Evolutionary conservation across 75 land plant genomes (phyloP).

Genomic region (Azolla pinnata): DNA sequence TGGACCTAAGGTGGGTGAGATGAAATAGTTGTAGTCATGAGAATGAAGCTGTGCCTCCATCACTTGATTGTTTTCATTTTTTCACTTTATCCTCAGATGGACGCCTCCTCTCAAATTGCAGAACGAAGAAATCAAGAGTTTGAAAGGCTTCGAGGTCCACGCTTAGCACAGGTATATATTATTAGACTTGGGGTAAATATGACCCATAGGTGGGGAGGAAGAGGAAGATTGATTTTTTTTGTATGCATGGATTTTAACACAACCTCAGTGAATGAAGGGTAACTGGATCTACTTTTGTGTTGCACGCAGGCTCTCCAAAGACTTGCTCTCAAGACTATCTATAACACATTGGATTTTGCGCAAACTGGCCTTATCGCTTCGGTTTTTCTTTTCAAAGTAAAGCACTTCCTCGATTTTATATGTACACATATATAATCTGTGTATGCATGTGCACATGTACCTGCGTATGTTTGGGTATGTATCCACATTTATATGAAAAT

Average conservation of each 20-base stretch:
- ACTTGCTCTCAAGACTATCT: slow-evolving; percentile 45
- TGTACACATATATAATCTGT: not conserved
- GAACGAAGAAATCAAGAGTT: slow-evolving; percentile 73
- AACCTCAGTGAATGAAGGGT: slow-evolving; percentile 4
- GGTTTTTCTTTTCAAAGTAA: slow-evolving; percentile 90
- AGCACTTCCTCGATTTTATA: not conserved
- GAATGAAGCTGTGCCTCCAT: no score
- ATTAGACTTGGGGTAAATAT: not conserved
- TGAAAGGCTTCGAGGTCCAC: slow-evolving; percentile 85
- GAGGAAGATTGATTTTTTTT: not conserved
- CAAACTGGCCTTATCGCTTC: slow-evolving; percentile 92
- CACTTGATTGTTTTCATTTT: no score
- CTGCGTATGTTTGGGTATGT: no score
- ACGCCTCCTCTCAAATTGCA: slow-evolving; percentile 71
- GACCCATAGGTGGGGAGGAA: not conserved
- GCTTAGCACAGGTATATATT: slow-evolving; percentile 70
- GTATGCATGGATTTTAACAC: no score
- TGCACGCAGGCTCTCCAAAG: slow-evolving; percentile 67
- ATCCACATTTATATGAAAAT: no score
- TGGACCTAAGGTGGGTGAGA: no score
- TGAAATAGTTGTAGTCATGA: no score
- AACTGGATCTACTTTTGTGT: not conserved
- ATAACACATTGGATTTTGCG: slow-evolving; percentile 81
- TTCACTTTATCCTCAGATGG: slow-evolving; percentile 93
- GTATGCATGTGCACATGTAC: no score